Evolutionary conservation across 441 rosid genomes (phyloP), one percentile per base, ranked within the genome.

Genomic region (Cnidoscolus chayamansa): DNA sequence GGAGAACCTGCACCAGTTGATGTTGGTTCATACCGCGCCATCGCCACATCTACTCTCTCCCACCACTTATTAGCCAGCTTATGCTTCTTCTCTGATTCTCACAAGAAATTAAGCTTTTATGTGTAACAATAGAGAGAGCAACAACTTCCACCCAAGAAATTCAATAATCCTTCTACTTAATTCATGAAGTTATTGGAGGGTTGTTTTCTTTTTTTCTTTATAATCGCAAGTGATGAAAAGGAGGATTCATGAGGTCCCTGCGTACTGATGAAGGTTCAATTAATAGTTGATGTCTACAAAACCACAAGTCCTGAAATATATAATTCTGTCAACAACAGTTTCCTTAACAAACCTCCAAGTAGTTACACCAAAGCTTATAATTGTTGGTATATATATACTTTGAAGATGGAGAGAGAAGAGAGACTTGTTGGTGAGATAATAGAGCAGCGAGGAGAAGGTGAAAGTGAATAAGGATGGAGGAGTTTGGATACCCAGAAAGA

Each of bases 61-160:
- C 88, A 88, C 92, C 87, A 83, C 84, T 86, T 82, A 76, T 66
- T 69, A 76, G 86, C 89, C 90, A 85, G 82, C 78, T 77, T 81
- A 5, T 16, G 72, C 70, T 35, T 35, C 40, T 50, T 62, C 45
- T 71, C 71, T 49, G 30, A 25, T 55, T 0, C n/a, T 64, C 11
- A 16, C 56, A 53, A 53, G 7, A 53, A 53, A 53, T 15, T 53
- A 25, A 13, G 16, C 57, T 16, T 16, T 20, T 4, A 25, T 53
- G n/a, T 53, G 1, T 53, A 53, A 40, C 45, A 40, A 6, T 40
- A 40, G 17, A 53, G 56, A 15, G 25, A 25, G 25, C 25, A 25
- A 25, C 25, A 25, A 25, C 20, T 17, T 55, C 59, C 59, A 55
- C 59, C 9, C 7, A n/a, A n/a, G 45, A 25, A 40, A 40, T 40